phyloP scores from a whole-genome alignment of 176 grass and related monocot genomes.

The Chloris gayana region DNA sequence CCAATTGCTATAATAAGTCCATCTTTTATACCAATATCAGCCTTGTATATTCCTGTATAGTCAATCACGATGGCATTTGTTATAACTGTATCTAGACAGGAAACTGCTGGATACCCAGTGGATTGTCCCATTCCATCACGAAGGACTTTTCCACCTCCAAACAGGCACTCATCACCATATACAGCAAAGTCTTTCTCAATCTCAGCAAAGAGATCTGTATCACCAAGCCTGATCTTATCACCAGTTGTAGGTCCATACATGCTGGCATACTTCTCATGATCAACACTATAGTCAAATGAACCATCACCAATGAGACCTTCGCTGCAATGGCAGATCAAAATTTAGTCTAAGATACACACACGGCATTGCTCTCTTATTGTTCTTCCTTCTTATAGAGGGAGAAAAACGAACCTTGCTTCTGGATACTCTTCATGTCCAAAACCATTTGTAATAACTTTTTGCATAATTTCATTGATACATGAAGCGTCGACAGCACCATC shows the following conservation, averaged over 20 bases:
- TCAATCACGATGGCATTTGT: slow-evolving; percentile 97
- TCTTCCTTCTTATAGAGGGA: slow-evolving; percentile 8
- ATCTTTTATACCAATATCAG: slow-evolving; percentile 93
- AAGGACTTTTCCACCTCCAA: slow-evolving; percentile 96
- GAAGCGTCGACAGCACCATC: slow-evolving; percentile 72
- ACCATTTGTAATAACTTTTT: slow-evolving; percentile 56
- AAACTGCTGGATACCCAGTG: slow-evolving; percentile 52
- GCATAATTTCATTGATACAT: slow-evolving; percentile 59
- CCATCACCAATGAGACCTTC: slow-evolving; percentile 76
- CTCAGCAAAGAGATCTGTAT: slow-evolving; percentile 88
- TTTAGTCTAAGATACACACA: background rate
- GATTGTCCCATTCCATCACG: slow-evolving; percentile 96
- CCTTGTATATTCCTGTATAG: slow-evolving; percentile 97
- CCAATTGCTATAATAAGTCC: slow-evolving; percentile 73
- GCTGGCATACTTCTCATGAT: slow-evolving; percentile 85
- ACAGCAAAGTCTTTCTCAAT: slow-evolving; percentile 87
- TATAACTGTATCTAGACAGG: slow-evolving; percentile 84
- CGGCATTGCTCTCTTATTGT: background rate
- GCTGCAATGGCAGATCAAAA: slow-evolving; percentile 56
- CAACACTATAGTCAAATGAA: slow-evolving; percentile 57
- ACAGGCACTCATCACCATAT: slow-evolving; percentile 97
- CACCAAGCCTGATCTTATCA: slow-evolving; percentile 95
- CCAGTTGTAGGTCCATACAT: slow-evolving; percentile 96
- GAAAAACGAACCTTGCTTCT: slow-evolving; percentile 57
- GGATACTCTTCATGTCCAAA: slow-evolving; percentile 85